Evolutionary conservation across 2,329 filamentous ascomycete species (phyloP).

Genomic region (Calonectria ilicicola): DNA sequence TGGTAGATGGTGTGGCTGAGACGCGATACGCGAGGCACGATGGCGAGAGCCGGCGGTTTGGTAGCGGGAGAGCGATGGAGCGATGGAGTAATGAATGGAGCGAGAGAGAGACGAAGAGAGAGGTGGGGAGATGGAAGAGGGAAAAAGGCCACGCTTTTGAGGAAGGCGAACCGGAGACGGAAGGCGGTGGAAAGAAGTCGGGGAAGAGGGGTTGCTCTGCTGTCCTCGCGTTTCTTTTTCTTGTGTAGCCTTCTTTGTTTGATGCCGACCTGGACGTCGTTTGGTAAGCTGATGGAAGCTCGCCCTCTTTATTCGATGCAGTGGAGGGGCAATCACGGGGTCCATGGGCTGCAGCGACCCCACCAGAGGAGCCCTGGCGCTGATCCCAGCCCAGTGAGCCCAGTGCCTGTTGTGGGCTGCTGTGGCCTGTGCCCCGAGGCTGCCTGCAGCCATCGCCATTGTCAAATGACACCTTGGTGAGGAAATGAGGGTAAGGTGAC

Average conservation of each 20-base stretch:
- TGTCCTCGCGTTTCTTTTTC: background rate
- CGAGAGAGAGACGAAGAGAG: background rate
- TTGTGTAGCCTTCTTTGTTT: background rate
- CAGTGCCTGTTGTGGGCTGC: background rate
- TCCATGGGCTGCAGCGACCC: background rate
- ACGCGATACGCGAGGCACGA: background rate
- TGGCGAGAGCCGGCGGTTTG: background rate
- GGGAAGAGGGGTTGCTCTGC: too few relatives aligned
- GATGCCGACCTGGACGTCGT: background rate
- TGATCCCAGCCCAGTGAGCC: background rate
- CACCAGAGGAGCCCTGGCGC: background rate
- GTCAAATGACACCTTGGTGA: too few relatives aligned
- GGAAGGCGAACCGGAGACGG: background rate
- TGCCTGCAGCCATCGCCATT: background rate
- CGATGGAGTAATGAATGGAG: background rate
- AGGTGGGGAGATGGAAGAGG: background rate
- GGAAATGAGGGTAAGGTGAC: background rate
- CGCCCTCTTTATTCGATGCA: background rate
- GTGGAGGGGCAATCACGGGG: conserved; percentile 6
- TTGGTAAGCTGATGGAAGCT: conserved; percentile 7
- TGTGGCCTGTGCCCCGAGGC: background rate
- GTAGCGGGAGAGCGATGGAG: background rate
- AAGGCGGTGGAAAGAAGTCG: too few relatives aligned
- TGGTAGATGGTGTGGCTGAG: background rate
- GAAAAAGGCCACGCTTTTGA: too few relatives aligned